phyloP scores from a whole-genome alignment of 345 rosid genomes.

The Gossypium australe region DNA sequence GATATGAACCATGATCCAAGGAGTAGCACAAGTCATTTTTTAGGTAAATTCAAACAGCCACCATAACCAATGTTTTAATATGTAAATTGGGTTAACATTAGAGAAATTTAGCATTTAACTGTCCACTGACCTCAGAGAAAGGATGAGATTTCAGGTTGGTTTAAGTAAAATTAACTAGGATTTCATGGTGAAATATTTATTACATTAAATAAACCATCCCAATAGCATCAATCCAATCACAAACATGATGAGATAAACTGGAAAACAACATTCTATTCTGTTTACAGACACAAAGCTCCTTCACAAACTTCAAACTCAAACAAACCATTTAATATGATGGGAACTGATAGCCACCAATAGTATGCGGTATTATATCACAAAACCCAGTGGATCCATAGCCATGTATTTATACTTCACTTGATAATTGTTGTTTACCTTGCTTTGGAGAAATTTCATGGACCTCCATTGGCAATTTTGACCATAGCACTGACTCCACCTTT shows the following conservation, averaged over 20 bases:
- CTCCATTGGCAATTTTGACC: slow-evolving; percentile 61
- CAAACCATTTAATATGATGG: not conserved
- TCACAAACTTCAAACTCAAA: not conserved
- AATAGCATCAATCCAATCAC: not conserved
- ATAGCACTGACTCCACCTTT: slow-evolving; percentile 26
- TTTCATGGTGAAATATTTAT: not conserved
- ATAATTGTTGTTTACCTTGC: slow-evolving; percentile 21
- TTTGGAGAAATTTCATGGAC: slow-evolving; percentile 29
- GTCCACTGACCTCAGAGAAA: no score
- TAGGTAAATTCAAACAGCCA: no score
- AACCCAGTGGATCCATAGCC: slow-evolving; percentile 2
- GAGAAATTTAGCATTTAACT: no score
- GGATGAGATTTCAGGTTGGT: no score
- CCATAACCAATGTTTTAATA: no score
- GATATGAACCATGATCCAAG: no score
- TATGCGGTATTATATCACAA: not conserved
- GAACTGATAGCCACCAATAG: not conserved
- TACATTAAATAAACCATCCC: not conserved
- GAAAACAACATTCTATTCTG: not conserved
- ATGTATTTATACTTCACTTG: slow-evolving; percentile 31
- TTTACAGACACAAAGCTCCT: not conserved
- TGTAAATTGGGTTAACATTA: no score
- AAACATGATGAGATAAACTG: not conserved
- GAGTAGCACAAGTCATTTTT: no score
- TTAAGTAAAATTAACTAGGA: no score